These are phyloP conservation scores for Plasmopara muralis DNA, from an alignment of 352 stramenopile genomes.

Conservation along the genomic window DNA sequence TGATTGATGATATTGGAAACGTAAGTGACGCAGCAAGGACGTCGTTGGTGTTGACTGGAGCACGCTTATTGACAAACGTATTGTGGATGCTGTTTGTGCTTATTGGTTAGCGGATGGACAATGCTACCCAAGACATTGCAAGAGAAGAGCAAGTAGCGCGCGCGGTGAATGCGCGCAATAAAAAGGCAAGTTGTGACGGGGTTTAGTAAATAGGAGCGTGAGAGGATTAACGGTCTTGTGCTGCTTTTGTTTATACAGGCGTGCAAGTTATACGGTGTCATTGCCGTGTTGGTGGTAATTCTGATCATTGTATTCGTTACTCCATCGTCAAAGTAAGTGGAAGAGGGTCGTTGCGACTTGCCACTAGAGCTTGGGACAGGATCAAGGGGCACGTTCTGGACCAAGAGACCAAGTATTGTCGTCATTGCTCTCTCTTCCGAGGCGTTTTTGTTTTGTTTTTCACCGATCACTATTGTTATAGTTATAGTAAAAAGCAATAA, in stretches of 20 bases:
- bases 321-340: conserved; percentile 22
- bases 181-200: conserved; percentile 34
- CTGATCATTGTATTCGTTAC: conserved; percentile 57
- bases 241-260: conserved; percentile 18
- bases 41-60: background rate
- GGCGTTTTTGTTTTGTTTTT: no score
- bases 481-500: no score
- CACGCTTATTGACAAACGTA: conserved; percentile 9
- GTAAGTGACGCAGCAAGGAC: conserved; percentile 23
- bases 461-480: no score
- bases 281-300: conserved; percentile 57
- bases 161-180: conserved; percentile 64
- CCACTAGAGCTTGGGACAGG: background rate
- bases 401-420: background rate
- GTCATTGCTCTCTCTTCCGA: no score
- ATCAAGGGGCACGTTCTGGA: background rate
- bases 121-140: conserved; percentile 51
- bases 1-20: conserved; percentile 72
- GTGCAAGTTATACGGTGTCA: conserved; percentile 70
- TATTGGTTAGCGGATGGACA: conserved; percentile 58
- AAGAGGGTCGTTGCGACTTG: conserved; percentile 3
- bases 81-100: conserved; percentile 8
- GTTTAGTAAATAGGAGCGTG: background rate
- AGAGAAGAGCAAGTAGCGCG: conserved; percentile 49
- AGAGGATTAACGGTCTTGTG: conserved; percentile 2